Evolutionary conservation across 306 rosid species (phyloP).

Genomic region (Sphenostylis stenocarpa): DNA sequence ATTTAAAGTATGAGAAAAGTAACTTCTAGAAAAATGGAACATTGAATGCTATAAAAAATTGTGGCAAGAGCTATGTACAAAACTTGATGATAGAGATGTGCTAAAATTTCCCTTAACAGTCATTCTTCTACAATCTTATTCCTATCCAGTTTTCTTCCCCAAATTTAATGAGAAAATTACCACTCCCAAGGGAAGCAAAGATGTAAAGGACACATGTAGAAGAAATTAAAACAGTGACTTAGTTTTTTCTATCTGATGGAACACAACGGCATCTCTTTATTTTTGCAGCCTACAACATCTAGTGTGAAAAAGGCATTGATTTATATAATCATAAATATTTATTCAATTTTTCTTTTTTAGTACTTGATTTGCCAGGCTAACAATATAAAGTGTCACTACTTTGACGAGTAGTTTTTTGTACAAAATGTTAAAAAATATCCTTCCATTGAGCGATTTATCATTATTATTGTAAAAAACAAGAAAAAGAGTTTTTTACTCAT

Average conservation of each 20-base stretch:
- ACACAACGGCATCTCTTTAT: neutral
- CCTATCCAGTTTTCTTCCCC: neutral
- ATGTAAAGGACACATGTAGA: neutral
- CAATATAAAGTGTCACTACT: neutral
- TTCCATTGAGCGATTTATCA: neutral
- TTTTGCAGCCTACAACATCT: neutral
- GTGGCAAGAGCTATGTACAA: neutral
- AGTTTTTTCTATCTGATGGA: neutral
- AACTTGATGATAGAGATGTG: neutral
- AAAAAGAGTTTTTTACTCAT: neutral
- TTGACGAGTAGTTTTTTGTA: neutral
- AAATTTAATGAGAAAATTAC: neutral
- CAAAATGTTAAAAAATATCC: neutral
- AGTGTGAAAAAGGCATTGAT: neutral
- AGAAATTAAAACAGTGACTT: neutral
- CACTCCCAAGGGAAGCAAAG: neutral
- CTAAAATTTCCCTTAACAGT: neutral
- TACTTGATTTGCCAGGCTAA: constrained; percentile 19
- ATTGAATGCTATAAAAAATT: neutral
- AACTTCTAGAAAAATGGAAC: neutral
- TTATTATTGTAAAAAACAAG: neutral
- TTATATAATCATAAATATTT: neutral
- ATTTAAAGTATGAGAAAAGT: neutral
- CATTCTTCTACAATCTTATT: neutral
- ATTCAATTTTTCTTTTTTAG: neutral